phyloP scores from a whole-genome alignment of 2,329 filamentous ascomycete genomes.

The Chaetomiaceae sp. region DNA sequence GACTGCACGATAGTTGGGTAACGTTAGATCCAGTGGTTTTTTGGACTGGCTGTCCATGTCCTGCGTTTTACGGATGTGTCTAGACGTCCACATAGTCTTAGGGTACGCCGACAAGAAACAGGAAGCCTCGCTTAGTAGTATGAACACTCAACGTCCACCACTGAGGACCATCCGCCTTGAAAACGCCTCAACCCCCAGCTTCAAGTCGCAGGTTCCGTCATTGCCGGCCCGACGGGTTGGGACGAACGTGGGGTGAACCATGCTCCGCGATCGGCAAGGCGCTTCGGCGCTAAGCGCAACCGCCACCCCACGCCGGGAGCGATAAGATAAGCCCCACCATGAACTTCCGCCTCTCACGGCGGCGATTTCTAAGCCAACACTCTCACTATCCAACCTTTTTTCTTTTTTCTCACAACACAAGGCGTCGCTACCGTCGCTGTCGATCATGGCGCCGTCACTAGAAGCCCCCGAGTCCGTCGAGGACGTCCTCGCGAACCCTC shows the following conservation, averaged over 20 bases:
- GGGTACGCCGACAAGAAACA: too few species aligned
- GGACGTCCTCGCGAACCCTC: slow-evolving; percentile 69
- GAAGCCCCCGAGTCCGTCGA: slow-evolving; percentile 61
- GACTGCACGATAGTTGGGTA: too few species aligned
- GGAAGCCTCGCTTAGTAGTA: too few species aligned
- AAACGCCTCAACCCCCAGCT: too few species aligned
- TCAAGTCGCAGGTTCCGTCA: background rate
- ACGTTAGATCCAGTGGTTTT: too few species aligned
- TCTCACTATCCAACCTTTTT: background rate
- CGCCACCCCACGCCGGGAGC: slow-evolving; percentile 14
- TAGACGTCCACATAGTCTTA: too few species aligned
- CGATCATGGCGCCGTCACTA: slow-evolving; percentile 73
- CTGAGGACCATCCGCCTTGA: too few species aligned
- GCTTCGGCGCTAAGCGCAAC: slow-evolving; percentile 12
- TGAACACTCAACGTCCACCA: too few species aligned
- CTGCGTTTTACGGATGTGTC: too few species aligned
- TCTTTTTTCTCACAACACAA: too few species aligned
- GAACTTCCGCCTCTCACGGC: background rate
- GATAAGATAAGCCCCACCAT: slow-evolving; percentile 28
- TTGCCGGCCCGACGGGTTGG: background rate
- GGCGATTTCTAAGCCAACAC: slow-evolving; percentile 26
- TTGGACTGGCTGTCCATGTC: too few species aligned
- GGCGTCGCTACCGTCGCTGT: background rate
- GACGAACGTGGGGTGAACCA: slow-evolving; percentile 8
- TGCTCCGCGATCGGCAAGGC: slow-evolving; percentile 11